Conservation (phyloP, 768 basidiomycete genomes). For the Termitomyces heimii region DNA sequence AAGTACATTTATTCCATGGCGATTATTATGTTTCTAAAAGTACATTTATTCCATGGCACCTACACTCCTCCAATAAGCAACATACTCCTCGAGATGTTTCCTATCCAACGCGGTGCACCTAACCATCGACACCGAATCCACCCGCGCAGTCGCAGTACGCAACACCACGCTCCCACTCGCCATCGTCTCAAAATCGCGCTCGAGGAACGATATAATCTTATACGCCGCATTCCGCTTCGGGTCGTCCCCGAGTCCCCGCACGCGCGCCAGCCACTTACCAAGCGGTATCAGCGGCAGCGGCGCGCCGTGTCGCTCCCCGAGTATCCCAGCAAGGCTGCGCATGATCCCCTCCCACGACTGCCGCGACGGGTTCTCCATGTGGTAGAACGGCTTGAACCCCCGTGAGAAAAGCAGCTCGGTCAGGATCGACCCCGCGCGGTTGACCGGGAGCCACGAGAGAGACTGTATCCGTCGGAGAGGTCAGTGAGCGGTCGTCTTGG, state of each 20-base stretch:
- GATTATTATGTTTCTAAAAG: too few relatives aligned
- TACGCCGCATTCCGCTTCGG: constrained; percentile 20
- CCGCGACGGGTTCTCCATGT: constrained; percentile 30
- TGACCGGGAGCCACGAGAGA: constrained; percentile 30
- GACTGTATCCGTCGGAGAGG: too few relatives aligned
- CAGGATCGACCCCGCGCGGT: constrained; percentile 26
- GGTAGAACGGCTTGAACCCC: constrained; percentile 5
- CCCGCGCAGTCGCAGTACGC: constrained; percentile 19
- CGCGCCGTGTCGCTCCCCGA: constrained; percentile 11
- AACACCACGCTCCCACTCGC: constrained; percentile 25
- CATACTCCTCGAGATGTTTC: constrained; percentile 24
- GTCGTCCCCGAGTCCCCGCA: constrained; percentile 22
- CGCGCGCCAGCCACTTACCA: constrained; percentile 23
- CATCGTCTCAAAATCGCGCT: constrained; percentile 26
- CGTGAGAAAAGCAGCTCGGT: constrained; percentile 20
- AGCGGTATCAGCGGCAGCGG: constrained; percentile 21
- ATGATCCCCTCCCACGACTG: constrained; percentile 28
- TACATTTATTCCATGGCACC: constrained; percentile 12
- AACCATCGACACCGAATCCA: constrained; percentile 24
- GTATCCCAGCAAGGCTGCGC: constrained; percentile 20
- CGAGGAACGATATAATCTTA: constrained; percentile 25
- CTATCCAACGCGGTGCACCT: constrained; percentile 23
- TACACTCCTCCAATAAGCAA: constrained; percentile 25
- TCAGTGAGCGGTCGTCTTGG: too few relatives aligned
- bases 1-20: constrained; percentile 9